Evolutionary conservation across 2,329 filamentous ascomycete species (phyloP), one percentile per base, ranked within the genome.

Genomic region (Colletotrichum brevisporum): DNA sequence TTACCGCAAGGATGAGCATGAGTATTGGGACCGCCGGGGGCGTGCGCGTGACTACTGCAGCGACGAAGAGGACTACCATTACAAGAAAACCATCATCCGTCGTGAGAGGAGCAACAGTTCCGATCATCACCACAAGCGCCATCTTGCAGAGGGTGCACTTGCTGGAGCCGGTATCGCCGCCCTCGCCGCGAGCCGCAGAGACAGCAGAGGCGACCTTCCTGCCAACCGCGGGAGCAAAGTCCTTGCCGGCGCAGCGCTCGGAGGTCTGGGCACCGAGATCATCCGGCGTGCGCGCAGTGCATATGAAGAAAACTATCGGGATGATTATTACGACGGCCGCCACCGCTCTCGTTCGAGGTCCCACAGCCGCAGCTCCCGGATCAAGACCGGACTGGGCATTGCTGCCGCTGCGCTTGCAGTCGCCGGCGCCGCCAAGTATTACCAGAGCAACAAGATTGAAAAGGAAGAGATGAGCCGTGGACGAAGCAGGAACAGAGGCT

Each of bases 361-460:
- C 16, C 57, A 54, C 41, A 66, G 61, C 18, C 61, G 71, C 45
- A 69, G 81, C 6, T 84, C 83, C 50, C 84, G 84, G 56, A 80
- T 91, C 63, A 89, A 89, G 77, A 90, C 88, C 1, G 89, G 88
- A 24, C 80, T 91, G 24, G 89, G 89, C 39, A 83, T 91, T 50
- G 89, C 89, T 9, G 89, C 89, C 10, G 88, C 89, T 24, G 89
- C 89, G 16, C 82, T 91, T 26, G 89, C 89, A 8, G 87, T 90
- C 21, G 89, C 89, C 4, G 89, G 89, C n/a, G 89, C 89, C 5
- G 85, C 88, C 71, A 90, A 91, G 75, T 90, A 90, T 74, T 86
- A 88, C 75, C 86, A 90, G 71, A 84, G 86, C 73, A 87, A 84
- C 77, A 90, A 88, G 74, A 78, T 86, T 52, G 87, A 90, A 52